phyloP scores from a whole-genome alignment of 768 basidiomycete species.

The Leccinum disarticulatum region DNA sequence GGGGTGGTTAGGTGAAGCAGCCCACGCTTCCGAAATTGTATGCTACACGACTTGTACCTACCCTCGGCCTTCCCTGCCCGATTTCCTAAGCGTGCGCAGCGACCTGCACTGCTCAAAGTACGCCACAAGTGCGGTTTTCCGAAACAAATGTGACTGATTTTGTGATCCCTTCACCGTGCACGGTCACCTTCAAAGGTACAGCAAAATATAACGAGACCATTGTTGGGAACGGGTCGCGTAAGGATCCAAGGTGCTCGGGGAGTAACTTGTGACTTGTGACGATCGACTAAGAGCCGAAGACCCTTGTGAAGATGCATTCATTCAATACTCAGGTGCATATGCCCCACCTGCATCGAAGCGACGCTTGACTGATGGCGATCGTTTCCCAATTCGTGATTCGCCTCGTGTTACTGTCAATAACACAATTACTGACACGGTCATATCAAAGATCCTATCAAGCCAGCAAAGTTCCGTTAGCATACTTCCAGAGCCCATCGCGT shows the following conservation, averaged over 20 bases:
- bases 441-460: conserved; percentile 16
- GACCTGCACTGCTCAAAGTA: conserved; percentile 13
- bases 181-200: conserved; percentile 15
- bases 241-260: conserved; percentile 12
- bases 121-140: conserved; percentile 11
- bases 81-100: conserved; percentile 8
- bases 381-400: conserved; percentile 9
- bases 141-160: conserved; percentile 8
- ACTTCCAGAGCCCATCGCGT: conserved; percentile 1
- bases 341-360: conserved; percentile 17
- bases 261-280: conserved; percentile 9
- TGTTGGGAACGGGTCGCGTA: not conserved
- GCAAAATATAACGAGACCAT: not conserved
- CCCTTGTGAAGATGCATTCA: conserved; percentile 12
- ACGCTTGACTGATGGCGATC: conserved; percentile 22
- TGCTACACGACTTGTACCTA: conserved; percentile 8
- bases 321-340: conserved; percentile 2
- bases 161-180: conserved; percentile 11
- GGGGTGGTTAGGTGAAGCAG: conserved; percentile 52
- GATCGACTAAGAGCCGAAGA: conserved; percentile 13
- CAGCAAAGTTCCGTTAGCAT: conserved; percentile 5
- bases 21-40: conserved; percentile 1
- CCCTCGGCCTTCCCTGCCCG: conserved; percentile 2
- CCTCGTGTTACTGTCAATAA: conserved; percentile 24
- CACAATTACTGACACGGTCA: conserved; percentile 12